Percentiles rank a stretch among this genome's conserved stretches.
Evolutionary conservation across 345 rosid genomes (phyloP).

Genomic region (Carallia brachiata): DNA sequence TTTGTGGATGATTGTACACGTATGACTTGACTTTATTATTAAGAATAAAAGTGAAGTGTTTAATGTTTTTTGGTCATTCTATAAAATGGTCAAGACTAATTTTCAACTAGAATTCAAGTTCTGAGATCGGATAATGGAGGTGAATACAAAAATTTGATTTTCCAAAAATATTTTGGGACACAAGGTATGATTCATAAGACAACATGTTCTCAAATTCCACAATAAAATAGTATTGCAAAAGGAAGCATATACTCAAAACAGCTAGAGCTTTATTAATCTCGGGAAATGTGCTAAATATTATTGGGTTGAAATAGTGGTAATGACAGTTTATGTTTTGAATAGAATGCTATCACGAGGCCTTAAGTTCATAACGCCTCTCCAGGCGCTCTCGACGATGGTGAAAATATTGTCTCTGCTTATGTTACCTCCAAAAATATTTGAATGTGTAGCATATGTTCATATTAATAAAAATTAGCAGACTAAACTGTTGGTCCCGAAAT

Average conservation of each 20-base stretch:
- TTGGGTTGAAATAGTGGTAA: neutral
- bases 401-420: neutral
- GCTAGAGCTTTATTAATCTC: neutral
- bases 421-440: neutral
- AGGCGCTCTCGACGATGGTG: neutral
- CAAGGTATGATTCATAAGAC: neutral
- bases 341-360: neutral
- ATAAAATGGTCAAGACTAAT: too few relatives aligned
- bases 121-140: too few relatives aligned
- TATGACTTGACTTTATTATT: too few relatives aligned
- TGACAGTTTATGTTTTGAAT: neutral
- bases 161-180: too few relatives aligned
- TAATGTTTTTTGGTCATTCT: too few relatives aligned
- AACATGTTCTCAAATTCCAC: neutral
- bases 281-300: neutral
- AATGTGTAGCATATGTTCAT: neutral
- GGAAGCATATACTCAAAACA: neutral
- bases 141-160: too few relatives aligned
- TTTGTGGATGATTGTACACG: too few relatives aligned
- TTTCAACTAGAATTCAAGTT: too few relatives aligned
- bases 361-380: neutral
- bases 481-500: neutral
- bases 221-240: neutral
- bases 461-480: neutral
- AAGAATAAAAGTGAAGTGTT: too few relatives aligned